Base-by-base conservation (phyloP, 371 early-diverging fungal genomes). In the Mortierella sp. region DNA sequence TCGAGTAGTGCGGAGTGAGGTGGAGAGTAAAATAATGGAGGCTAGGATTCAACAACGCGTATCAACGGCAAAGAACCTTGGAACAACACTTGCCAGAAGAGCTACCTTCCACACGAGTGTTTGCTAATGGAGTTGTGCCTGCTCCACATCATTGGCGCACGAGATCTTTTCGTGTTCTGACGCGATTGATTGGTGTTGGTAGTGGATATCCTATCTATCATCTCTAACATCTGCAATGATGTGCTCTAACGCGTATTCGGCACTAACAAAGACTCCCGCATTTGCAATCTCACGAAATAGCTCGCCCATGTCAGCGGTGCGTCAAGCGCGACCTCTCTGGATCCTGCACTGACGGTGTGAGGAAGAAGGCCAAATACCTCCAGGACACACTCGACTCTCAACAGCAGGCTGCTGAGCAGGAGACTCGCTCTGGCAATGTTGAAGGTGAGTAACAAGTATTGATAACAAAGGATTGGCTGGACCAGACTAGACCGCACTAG, bases 221-320 rank as follows among this genome's bases (percentile, higher is more conserved):
- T 34, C n/a, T n/a, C 34, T 34, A 34, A 34, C 34, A 4, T 7
- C 34, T 4, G 34, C 10, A 34, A 10, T 34, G 34, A 34, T 34
- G 34, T 34, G 34, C 34, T 34, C 34, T n/a, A 34, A 34, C 34
- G 34, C 34, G 34, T 34, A 34, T 10, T 10, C 4, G 45, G n/a
- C 45, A 43, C 45, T n/a, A 43, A 19, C 19, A 6, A 18, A 24
- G 26, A 10, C 54, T 56, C 56, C 26, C n/a, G n/a, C 24, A 39
- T 39, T 57, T 19, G 21, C 48, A 50, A 28, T 47, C 4, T 55
- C 34, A 19, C 14, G 8, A 58, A 58, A 18, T 70, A 89, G 90
- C 83, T 18, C 88, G 95, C 49, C 96, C 96, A 28, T 96, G 96
- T 78, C 85, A 84, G 52, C 88, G 94, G 5, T 96, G 96, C 74